Percentiles rank a stretch among this genome's conserved stretches.
Conservation (phyloP, 2,329 filamentous ascomycete species). For the Conoideocrella luteorostrata region DNA sequence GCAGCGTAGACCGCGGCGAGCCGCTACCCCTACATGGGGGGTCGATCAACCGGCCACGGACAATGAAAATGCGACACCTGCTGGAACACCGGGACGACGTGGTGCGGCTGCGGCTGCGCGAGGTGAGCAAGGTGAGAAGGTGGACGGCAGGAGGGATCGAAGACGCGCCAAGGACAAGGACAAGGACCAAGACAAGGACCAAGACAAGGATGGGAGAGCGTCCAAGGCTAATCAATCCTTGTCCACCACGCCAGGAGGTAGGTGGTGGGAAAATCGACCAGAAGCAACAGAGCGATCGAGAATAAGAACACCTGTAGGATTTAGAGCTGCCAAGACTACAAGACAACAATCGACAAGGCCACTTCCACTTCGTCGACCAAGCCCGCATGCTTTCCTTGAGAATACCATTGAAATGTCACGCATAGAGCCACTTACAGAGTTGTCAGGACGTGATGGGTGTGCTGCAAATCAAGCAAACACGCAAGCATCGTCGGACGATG, state of each 20-base stretch:
- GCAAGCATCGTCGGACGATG: too few relatives aligned
- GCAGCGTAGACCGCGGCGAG: slow-evolving; percentile 53
- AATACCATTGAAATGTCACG: too few relatives aligned
- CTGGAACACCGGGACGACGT: slow-evolving; percentile 51
- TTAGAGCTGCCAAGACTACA: too few relatives aligned
- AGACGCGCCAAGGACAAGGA: slow-evolving; percentile 36
- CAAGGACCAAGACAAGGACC: slow-evolving; percentile 15
- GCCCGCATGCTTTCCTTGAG: too few relatives aligned
- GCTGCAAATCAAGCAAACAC: too few relatives aligned
- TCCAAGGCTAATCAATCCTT: slow-evolving; percentile 36
- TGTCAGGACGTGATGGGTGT: too few relatives aligned
- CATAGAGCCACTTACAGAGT: too few relatives aligned
- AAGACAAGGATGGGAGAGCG: slow-evolving; percentile 27
- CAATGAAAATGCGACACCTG: slow-evolving; percentile 51
- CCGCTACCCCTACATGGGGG: slow-evolving; percentile 66
- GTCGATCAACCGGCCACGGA: slow-evolving; percentile 55
- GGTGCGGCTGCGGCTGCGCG: slow-evolving; percentile 33
- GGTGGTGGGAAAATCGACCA: slow-evolving; percentile 34
- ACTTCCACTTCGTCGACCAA: too few relatives aligned
- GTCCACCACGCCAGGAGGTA: slow-evolving; percentile 35
- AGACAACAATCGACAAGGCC: too few relatives aligned
- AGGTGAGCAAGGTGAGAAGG: slow-evolving; percentile 40
- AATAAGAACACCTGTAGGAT: too few relatives aligned
- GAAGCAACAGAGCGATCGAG: too few relatives aligned
- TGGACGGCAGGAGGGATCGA: slow-evolving; percentile 30